Evolutionary conservation across 2,329 filamentous ascomycete genomes (phyloP), one percentile per base, ranked within the genome.

Genomic region (Dactylellina leptospora): DNA sequence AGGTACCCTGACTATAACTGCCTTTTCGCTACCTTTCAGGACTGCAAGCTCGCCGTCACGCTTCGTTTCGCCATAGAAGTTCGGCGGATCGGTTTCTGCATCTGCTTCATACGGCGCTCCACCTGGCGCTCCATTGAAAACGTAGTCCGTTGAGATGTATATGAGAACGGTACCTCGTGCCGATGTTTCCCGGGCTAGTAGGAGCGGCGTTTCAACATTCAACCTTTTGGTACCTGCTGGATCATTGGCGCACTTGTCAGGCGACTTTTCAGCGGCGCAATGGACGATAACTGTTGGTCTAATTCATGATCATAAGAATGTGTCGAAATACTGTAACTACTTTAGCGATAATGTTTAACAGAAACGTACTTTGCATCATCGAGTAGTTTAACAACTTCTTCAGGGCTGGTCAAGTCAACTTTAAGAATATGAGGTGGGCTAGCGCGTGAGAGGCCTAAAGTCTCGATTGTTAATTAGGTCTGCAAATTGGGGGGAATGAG

Each of bases 241-340:
- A 78, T 96, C 87, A 74, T 86, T 85, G 76, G 92, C 89, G 77
- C 92, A 93, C 78, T 90, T 89, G 80, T 96, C 92, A 1, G 93
- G 92, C 77, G 89, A 96, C 73, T 91, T 87, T 80, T 96, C 93
- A 47, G 92, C 92, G 40, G 92, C 93, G 78, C 90, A 93, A 79
- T 96, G 92, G 33, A 96, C 85, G 45, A 96, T 87, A 56, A 90
- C 91, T 72, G 88, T 82, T 4, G 91, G 91, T 77, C 90, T 91
- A 78, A 10, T 10, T 38, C n/a, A n/a, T n/a, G n/a, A n/a, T n/a
- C n/a, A n/a, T n/a, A n/a, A n/a, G n/a, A n/a, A n/a, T n/a, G n/a
- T n/a, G n/a, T n/a, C n/a, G n/a, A n/a, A n/a, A n/a, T n/a, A n/a
- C n/a, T n/a, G n/a, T n/a, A n/a, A n/a, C n/a, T n/a, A n/a, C n/a